phyloP scores from a whole-genome alignment of 108 stramenopile genomes.

The Cyclotella atomus region DNA sequence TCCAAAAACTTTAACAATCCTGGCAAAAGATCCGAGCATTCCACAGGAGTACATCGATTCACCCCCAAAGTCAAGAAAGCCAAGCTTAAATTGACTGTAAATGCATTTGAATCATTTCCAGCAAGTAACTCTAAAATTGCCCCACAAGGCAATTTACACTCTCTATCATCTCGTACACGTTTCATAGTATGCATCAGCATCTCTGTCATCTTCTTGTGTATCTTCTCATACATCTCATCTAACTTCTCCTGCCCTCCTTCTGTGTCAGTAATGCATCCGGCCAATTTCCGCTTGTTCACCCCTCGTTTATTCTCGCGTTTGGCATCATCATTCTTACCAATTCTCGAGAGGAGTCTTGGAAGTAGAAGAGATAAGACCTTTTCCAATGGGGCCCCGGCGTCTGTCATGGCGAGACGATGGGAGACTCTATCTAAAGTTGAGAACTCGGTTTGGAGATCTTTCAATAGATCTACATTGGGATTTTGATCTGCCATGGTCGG shows the following conservation, averaged over 20 bases:
- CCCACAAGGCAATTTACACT: constrained; percentile 57
- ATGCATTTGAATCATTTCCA: constrained; percentile 50
- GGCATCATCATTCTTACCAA: constrained; percentile 71
- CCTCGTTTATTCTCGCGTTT: constrained; percentile 11
- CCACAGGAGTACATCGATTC: constrained; percentile 51
- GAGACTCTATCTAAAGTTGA: constrained; percentile 70
- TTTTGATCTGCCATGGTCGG: not conserved
- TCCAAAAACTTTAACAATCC: constrained; percentile 58
- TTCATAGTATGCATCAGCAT: constrained; percentile 81
- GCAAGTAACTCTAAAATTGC: constrained; percentile 62
- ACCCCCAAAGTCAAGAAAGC: constrained; percentile 77
- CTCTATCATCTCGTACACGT: constrained; percentile 67
- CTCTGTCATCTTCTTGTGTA: constrained; percentile 74
- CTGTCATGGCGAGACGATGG: constrained; percentile 78
- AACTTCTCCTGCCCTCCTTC: constrained; percentile 7
- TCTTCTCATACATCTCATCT: constrained; percentile 50
- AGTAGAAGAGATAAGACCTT: constrained; percentile 67
- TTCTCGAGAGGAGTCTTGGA: constrained; percentile 69
- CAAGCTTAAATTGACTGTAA: constrained; percentile 75
- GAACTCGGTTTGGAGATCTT: constrained; percentile 52
- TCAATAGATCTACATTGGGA: constrained; percentile 1
- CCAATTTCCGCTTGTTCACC: constrained; percentile 35
- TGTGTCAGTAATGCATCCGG: not conserved
- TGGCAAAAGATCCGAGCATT: constrained; percentile 51
- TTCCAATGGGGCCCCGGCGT: constrained; percentile 52